Conservation (phyloP, 805 yeast genomes). For the Yarrowia osloensis region DNA sequence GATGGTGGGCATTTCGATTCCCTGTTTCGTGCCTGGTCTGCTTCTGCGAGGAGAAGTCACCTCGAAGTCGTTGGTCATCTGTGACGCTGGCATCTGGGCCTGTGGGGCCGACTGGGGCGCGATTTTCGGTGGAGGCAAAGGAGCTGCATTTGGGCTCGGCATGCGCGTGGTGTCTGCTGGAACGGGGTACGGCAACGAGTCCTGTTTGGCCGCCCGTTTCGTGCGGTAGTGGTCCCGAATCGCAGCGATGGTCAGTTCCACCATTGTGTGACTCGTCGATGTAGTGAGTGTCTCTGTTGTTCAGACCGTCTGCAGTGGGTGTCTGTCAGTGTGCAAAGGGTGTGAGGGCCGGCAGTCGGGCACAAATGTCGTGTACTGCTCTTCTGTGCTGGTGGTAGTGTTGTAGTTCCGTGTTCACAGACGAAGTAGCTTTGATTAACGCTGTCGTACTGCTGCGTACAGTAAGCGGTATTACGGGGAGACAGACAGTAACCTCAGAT, state of each 20-base stretch:
- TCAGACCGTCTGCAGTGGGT: not conserved
- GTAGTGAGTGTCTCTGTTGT: not conserved
- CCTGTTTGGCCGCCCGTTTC: conserved; percentile 15
- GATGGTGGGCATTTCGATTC: not conserved
- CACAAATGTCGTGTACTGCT: too few relatives aligned
- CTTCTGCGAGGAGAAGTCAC: not conserved
- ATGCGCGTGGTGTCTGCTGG: not conserved
- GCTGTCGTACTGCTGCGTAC: not conserved
- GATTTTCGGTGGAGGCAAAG: conserved; percentile 20
- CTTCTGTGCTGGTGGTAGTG: too few relatives aligned
- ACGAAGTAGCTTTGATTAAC: too few relatives aligned
- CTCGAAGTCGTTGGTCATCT: conserved; percentile 12
- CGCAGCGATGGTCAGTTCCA: conserved; percentile 23
- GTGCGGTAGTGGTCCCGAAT: conserved; percentile 14
- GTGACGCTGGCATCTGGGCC: not conserved
- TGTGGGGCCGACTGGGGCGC: not conserved
- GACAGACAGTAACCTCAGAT: not conserved
- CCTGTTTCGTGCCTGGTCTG: not conserved
- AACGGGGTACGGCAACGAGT: conserved; percentile 6
- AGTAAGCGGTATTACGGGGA: not conserved
- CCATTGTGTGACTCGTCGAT: conserved; percentile 10
- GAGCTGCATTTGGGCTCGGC: conserved; percentile 29
- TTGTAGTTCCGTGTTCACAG: too few relatives aligned
- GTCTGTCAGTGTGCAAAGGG: too few relatives aligned
- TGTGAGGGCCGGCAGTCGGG: too few relatives aligned